These are phyloP conservation scores for Harrya chromipes DNA, from an alignment of 768 basidiomycete species.

Conservation along the genomic window DNA sequence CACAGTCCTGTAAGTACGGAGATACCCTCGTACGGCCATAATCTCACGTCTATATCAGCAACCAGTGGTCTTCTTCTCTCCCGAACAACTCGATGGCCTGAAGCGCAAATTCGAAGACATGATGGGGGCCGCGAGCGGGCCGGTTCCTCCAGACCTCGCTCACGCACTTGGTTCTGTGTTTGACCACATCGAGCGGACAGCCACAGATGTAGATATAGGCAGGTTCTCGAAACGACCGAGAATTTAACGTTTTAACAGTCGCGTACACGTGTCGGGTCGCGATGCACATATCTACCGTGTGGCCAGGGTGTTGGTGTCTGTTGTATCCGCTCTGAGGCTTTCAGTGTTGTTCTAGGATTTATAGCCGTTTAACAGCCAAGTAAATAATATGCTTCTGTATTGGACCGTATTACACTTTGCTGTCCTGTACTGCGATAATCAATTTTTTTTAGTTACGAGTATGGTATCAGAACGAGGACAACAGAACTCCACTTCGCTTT, in stretches of 20 bases:
- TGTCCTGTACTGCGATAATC: slow-evolving; percentile 11
- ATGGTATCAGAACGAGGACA: neutral
- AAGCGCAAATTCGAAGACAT: slow-evolving; percentile 32
- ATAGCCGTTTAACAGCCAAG: neutral
- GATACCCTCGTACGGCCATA: neutral
- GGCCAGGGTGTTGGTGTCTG: neutral
- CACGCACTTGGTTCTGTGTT: slow-evolving; percentile 33
- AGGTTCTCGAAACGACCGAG: slow-evolving; percentile 27
- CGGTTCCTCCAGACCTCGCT: slow-evolving; percentile 30
- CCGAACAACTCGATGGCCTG: slow-evolving; percentile 29
- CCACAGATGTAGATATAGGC: slow-evolving; percentile 23
- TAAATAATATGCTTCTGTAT: slow-evolving; percentile 14
- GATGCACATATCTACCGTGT: no score
- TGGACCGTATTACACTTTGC: slow-evolving; percentile 10
- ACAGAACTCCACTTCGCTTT: no score
- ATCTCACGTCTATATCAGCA: slow-evolving; percentile 3
- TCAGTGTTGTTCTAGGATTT: slow-evolving; percentile 2
- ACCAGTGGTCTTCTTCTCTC: slow-evolving; percentile 31
- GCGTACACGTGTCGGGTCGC: neutral
- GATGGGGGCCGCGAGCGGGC: slow-evolving; percentile 30
- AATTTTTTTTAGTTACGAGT: neutral
- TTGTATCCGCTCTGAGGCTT: neutral
- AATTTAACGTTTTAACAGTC: slow-evolving; percentile 17
- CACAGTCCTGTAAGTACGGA: slow-evolving; percentile 16
- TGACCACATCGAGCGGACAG: slow-evolving; percentile 33